Base-by-base conservation (phyloP, 768 basidiomycete species). In the Suillus variegatus region DNA sequence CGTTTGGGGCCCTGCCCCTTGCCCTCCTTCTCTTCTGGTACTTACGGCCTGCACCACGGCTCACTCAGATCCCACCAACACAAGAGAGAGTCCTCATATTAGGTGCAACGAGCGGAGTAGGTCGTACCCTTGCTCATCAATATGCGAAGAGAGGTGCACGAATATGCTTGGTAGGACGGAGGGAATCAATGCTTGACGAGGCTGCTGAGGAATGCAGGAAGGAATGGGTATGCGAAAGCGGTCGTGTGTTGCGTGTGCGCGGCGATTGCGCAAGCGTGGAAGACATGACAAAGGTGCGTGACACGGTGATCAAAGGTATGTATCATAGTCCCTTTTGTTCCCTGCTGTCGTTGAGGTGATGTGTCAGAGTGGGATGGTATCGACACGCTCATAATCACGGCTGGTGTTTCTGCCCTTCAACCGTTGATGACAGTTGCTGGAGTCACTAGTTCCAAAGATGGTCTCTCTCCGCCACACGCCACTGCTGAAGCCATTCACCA, bases 61-160 rank as follows among this genome's bases (percentile, higher is more conserved):
- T 73, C 3, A 61, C 66, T 32, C 79, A 77, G 62, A 69, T 90
- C 9, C 71, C 80, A 9, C 78, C 74, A n/a, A 63, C 62, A 1
- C 67, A 80, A 3, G 95, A 97, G 73, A 86, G 93, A 0, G 90
- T 95, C 7, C 74, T 97, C 2, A 80, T 97, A 57, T 75, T 97
- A 8, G 95, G 95, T 6, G 94, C 90, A 1, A 91, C 92, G 2
- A 89, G 89, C 56, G 95, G 95, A 0, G 87, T 97, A 32, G 95
- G 95, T 1, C 82, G 84, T 51, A 80, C 84, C 5, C 79, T 96
- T 52, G 93, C 93, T 1, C 79, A 82, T 14, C 78, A 83, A 67
- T 96, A 96, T 69, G 88, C 91, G 6, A 73, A 79, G 62, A 81
- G 92, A n/a, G 94, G 94, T 8, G 92, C 92, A 8, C 80, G 80